Evolutionary conservation across 1,284 basidiomycete species (phyloP), one percentile per base, ranked within the genome.

Genomic region (Trametes versicolor): DNA sequence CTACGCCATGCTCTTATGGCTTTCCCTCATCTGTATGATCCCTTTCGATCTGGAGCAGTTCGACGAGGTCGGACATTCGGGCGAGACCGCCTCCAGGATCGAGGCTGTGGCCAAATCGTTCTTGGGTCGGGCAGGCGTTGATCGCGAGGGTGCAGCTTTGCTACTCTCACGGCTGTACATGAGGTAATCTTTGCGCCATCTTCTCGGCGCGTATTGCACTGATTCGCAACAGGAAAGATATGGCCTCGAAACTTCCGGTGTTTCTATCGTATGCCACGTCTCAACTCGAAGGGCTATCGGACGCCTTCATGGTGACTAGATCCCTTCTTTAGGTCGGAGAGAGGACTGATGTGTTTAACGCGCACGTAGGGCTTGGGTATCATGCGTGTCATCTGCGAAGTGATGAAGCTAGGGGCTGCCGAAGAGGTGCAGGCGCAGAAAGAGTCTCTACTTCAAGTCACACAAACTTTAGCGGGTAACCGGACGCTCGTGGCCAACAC

Each of bases 41-140:
- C 98, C 98, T 0, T 99, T 99, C 76, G 90, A 95, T 74, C 82
- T 99, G 52, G 83, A 87, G 19, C 93, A 94, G 66, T 94, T 98
- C 60, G 94, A 96, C 73, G 86, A 89, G 58, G 75, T 74, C 13
- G 81, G 81, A 15, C 73, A 77, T 19, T 72, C 74, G 19, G 87
- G 86, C 21, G 73, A 81, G 68, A 86, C 89, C 39, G 83, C 87
- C n/a, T 67, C 72, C 63, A 70, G 77, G 39, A 76, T 97, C 9
- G 89, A 95, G 69, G 69, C 72, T 0, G 76, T 91, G 6, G 92
- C 87, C 0, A 89, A 88, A 69, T 73, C 75, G 23, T 87, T 90
- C 66, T 80, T 97, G 4, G 75, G 78, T 8, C 87, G 84, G 41
- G 87, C 94, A 13, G 95, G 95, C 3, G 80, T 96, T 56, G 95